phyloP scores from a whole-genome alignment of 495 filamentous ascomycete species.

The Aspergillus nanangensis region DNA sequence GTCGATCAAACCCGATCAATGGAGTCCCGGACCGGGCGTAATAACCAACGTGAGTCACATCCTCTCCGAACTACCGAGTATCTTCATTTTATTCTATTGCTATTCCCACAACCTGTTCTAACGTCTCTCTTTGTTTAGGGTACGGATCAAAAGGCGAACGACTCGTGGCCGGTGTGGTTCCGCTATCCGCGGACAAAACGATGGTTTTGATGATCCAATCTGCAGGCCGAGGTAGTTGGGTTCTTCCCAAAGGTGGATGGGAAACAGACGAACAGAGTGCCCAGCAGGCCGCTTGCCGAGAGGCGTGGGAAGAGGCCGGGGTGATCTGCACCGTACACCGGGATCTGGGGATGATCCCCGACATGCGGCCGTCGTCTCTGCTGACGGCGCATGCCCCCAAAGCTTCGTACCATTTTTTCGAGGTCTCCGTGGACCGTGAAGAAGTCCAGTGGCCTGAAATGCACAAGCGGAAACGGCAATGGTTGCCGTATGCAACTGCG shows the following conservation, averaged over 20 bases:
- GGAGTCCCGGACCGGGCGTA: conserved; percentile 72
- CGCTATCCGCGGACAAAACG: conserved; percentile 67
- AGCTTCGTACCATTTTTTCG: conserved; percentile 82
- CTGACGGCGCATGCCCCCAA: conserved; percentile 63
- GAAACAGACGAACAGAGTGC: conserved; percentile 81
- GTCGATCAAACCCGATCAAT: conserved; percentile 64
- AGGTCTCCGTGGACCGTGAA: conserved; percentile 76
- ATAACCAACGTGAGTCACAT: conserved; percentile 69
- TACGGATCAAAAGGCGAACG: conserved; percentile 90
- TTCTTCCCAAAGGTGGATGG: conserved; percentile 96
- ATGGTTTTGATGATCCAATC: conserved; percentile 92
- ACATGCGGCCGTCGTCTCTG: conserved; percentile 58
- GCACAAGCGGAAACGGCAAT: conserved; percentile 83
- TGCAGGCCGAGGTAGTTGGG: conserved; percentile 83
- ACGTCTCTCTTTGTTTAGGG: conserved; percentile 48
- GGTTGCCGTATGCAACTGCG: conserved; percentile 84
- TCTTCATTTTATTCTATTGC: too few relatives aligned
- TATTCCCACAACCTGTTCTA: too few relatives aligned
- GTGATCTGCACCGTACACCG: conserved; percentile 75
- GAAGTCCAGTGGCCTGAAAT: conserved; percentile 89
- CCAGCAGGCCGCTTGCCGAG: conserved; percentile 65
- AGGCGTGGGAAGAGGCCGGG: conserved; percentile 98
- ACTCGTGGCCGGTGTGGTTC: conserved; percentile 91
- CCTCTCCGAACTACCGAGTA: too few relatives aligned
- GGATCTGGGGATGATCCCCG: conserved; percentile 81